Conservation (phyloP, 148 eudicot genomes). For the Bassia scoparia region DNA sequence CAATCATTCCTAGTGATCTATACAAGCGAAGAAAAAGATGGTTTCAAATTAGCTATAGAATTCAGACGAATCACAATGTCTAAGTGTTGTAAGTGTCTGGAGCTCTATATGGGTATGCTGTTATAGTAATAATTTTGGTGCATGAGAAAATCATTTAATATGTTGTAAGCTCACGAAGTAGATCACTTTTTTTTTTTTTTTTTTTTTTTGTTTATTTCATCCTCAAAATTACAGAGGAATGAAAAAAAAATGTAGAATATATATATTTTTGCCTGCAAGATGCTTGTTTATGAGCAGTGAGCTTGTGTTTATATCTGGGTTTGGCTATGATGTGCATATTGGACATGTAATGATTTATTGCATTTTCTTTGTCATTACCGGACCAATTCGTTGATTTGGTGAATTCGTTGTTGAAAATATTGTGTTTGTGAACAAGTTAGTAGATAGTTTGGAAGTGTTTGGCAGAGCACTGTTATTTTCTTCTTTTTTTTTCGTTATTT, state of each 20-base stretch:
- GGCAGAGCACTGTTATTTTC: no score
- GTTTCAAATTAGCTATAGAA: conserved; percentile 29
- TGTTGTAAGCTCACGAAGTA: conserved; percentile 21
- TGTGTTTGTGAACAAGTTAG: background rate
- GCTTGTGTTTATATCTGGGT: conserved; percentile 20
- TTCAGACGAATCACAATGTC: conserved; percentile 1
- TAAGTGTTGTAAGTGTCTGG: conserved; percentile 11
- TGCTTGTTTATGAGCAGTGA: conserved; percentile 19
- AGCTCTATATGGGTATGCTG: conserved; percentile 4
- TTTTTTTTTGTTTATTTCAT: conserved; percentile 12
- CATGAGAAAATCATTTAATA: background rate
- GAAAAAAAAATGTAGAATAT: conserved; percentile 16
- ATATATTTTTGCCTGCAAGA: conserved; percentile 10
- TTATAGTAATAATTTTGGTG: conserved; percentile 6
- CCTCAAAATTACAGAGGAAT: conserved; percentile 15
- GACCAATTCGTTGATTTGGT: background rate
- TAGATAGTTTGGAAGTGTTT: background rate
- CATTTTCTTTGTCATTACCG: background rate
- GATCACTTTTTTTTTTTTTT: conserved; percentile 3
- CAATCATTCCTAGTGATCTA: conserved; percentile 63
- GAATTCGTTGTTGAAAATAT: no score
- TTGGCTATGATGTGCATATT: conserved; percentile 15
- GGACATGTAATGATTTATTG: conserved; percentile 26
- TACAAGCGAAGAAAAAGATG: conserved; percentile 42
- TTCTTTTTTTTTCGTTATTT: background rate